A percentile compares a stretch with the other conserved stretches of the same genome.
phyloP scores from a whole-genome alignment of 164 flowering plant species.

The Nymphaea thermarum region DNA sequence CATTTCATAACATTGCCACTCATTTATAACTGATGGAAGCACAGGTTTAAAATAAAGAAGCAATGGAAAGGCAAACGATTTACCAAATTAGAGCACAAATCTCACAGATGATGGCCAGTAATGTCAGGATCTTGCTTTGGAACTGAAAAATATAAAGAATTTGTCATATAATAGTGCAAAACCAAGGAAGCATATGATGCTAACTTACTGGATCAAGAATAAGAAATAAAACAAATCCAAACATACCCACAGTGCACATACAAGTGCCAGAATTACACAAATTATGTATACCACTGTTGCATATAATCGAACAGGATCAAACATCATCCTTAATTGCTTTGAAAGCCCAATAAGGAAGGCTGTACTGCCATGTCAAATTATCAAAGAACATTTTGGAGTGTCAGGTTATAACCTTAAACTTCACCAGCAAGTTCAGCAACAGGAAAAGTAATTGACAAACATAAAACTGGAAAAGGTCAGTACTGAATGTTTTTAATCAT shows the following conservation, averaged over 20 bases:
- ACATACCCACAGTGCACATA: constrained; percentile 79
- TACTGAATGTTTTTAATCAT: no score
- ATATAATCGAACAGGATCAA: constrained; percentile 67
- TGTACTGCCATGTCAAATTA: constrained; percentile 54
- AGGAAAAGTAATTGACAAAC: no score
- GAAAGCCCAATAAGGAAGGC: constrained; percentile 64
- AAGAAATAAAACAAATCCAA: neutral
- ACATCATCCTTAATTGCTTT: constrained; percentile 70
- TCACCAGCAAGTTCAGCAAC: no score
- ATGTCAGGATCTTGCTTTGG: constrained; percentile 73
- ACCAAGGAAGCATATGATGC: neutral
- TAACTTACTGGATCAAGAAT: neutral
- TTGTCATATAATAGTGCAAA: neutral
- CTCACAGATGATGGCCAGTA: constrained; percentile 70
- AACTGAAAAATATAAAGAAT: constrained; percentile 39
- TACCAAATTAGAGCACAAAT: constrained; percentile 86
- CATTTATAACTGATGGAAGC: no score
- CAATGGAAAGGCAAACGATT: constrained; percentile 9
- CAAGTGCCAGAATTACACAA: constrained; percentile 56
- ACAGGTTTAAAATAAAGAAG: no score
- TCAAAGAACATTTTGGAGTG: neutral
- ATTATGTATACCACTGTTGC: constrained; percentile 68
- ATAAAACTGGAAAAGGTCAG: no score
- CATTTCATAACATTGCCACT: no score
- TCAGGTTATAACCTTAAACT: no score